A percentile compares a stretch with the other conserved stretches of the same genome.
phyloP scores from a whole-genome alignment of 176 grass and related monocot genomes.

The Hsuehochloa calcarea region DNA sequence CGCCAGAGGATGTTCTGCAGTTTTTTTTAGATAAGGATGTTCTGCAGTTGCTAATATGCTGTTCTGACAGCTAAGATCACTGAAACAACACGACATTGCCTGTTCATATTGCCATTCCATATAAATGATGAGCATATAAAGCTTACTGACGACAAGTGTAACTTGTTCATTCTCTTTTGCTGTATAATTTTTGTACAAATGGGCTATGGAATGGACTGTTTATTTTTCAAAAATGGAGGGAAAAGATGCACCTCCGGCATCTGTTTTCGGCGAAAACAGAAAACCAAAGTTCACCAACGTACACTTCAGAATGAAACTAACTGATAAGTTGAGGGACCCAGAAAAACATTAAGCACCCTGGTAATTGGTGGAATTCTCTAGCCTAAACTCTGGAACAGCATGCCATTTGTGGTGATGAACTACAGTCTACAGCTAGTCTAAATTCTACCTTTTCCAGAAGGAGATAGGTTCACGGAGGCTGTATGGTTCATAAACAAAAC shows the following conservation, averaged over 20 bases:
- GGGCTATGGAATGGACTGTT: not conserved
- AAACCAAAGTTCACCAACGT: not conserved
- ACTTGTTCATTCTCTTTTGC: not conserved
- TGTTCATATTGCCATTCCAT: not conserved
- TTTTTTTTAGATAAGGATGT: not conserved
- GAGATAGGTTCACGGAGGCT: conserved; percentile 59
- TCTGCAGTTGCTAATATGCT: not conserved
- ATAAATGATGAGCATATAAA: not conserved
- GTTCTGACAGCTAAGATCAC: not conserved
- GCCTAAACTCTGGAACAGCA: conserved; percentile 2
- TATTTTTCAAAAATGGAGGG: not conserved
- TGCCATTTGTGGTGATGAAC: not conserved
- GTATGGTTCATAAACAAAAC: conserved; percentile 91
- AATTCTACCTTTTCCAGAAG: conserved; percentile 79
- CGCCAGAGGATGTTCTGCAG: not conserved
- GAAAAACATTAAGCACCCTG: not conserved
- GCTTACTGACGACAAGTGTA: not conserved
- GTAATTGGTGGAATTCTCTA: not conserved
- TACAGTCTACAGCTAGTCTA: not conserved
- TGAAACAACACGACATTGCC: not conserved
- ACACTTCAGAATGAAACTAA: not conserved
- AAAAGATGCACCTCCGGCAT: not conserved
- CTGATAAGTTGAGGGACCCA: not conserved
- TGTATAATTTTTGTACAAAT: not conserved
- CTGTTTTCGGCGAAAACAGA: not conserved